Evolutionary conservation across 2,329 filamentous ascomycete genomes (phyloP), one percentile per base, ranked within the genome.

Genomic region (Xylariales sp.): DNA sequence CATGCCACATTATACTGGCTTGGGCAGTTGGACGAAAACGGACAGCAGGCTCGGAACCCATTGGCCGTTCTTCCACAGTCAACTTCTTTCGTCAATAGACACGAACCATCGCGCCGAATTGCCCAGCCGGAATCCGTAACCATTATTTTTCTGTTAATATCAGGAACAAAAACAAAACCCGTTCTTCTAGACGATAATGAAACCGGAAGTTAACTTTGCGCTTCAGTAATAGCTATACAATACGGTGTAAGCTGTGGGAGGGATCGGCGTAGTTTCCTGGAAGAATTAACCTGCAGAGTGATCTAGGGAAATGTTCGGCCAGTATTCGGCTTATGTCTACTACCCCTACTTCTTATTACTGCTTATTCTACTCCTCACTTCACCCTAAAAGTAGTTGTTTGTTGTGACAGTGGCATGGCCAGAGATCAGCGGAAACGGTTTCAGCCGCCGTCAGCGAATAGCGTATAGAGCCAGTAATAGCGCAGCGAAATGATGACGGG

Each of bases 31-130:
- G 23, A 43, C 7, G 67, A 69, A 16, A 58, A 69, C 18, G 71
- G 70, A 46, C 72, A 74, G 41, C 72, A 74, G 28, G 69, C 71
- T 48, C 55, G 72, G 41, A 55, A 74, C n/a, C 65, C 61, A 18
- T 43, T 41, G 12, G 3, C 10, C 9, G 70, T 74, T 54, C 3
- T 34, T 36, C 71, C 71, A 41, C 72, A 73, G 56, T 73, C 70
- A 23, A 23, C 23, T 23, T 28, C 72, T 41, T 53, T 30, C 1
- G 48, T 23, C 3, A 62, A 45, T 5, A 70, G 58, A 32, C 72
- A 73, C 14, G 67, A 70, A 9, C 61, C 64, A 41, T 62, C 69
- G 6, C 70, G 69, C 46, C 71, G 71, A 62, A 74, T 70, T 18
- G 71, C 72, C 71, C 70, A 74, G 7, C 71, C 70, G 6, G 53